Evolutionary conservation across 148 eudicot species (phyloP), one percentile per base, ranked within the genome.

Genomic region (Cornus florida): DNA sequence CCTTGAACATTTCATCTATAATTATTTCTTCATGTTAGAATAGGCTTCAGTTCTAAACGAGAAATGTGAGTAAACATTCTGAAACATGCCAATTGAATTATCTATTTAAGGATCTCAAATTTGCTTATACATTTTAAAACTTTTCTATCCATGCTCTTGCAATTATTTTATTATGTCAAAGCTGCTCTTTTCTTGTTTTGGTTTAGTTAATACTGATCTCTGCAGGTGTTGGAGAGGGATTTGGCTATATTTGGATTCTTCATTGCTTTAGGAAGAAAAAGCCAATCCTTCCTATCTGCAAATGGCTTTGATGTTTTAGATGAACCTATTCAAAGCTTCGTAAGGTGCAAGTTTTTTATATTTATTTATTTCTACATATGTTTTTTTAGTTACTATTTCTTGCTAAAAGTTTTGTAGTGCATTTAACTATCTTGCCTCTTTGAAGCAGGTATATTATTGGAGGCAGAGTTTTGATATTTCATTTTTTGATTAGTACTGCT

Each of bases 211-310:
- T 77, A 59, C 50, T 67, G 17, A 24, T 68, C 41, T 0, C 28
- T 89, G 78, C 80, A 93, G 99, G 94, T 97, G 10, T 78, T 97
- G 83, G 99, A 97, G 81, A 97, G 79, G 89, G 99, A 97, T 87
- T 87, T 97, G 77, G 95, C 99, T 73, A 84, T 97, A 85, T 94
- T 97, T 89, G 99, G 99, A 73, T 90, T 94, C 85, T 94, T 97
- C 83, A 87, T 97, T 71, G 95, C 99, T 76, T 85, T 97, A 69
- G 99, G 98, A 41, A 94, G 94, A 90, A 94, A 98, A 76, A 94
- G 97, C 65, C 87, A 87, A 53, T 89, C 92, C 33, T 97, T 81
- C 82, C 85, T 94, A 22, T 88, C 78, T 74, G 92, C 92, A 68
- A 94, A 92, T 87, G 97, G 95, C 41, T 91, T 81, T 87, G 87